Evolutionary conservation across 345 rosid species (phyloP).

Genomic region (Capsella bursapastoris): DNA sequence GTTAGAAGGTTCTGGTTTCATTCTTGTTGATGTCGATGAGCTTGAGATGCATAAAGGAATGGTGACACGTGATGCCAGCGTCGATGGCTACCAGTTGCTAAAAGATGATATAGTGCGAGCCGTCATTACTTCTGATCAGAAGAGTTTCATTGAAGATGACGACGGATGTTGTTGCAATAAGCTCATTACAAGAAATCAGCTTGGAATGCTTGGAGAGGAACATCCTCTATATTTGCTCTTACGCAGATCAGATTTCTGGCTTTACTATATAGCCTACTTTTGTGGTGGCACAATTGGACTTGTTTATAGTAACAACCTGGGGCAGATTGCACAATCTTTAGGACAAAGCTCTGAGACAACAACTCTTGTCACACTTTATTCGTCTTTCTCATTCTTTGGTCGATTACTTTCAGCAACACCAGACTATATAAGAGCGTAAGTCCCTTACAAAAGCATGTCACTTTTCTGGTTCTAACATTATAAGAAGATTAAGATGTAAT

Average conservation of each 20-base stretch:
- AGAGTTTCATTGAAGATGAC: constrained; percentile 43
- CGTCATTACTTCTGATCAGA: constrained; percentile 29
- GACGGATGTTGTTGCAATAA: constrained; percentile 51
- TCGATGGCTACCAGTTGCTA: constrained; percentile 44
- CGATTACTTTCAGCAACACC: constrained; percentile 91
- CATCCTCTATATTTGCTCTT: constrained; percentile 62
- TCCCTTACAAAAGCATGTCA: background rate
- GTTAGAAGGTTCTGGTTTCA: constrained; percentile 62
- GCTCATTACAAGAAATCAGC: constrained; percentile 57
- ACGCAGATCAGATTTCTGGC: constrained; percentile 83
- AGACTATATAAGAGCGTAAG: constrained; percentile 87
- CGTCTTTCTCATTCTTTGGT: constrained; percentile 94
- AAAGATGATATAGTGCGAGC: constrained; percentile 34
- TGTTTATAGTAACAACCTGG: constrained; percentile 90
- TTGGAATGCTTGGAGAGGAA: constrained; percentile 82
- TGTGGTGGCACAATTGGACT: constrained; percentile 97
- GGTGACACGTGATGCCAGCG: constrained; percentile 52
- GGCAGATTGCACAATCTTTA: constrained; percentile 87
- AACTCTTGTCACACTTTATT: constrained; percentile 76
- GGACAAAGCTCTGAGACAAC: constrained; percentile 68
- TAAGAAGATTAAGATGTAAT: constrained; percentile 11
- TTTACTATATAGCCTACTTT: constrained; percentile 79
- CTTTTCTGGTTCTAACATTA: background rate
- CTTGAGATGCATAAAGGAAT: constrained; percentile 84
- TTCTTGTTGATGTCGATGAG: constrained; percentile 78